phyloP scores from a whole-genome alignment of 306 rosid species.

The Mimosa pudica region DNA sequence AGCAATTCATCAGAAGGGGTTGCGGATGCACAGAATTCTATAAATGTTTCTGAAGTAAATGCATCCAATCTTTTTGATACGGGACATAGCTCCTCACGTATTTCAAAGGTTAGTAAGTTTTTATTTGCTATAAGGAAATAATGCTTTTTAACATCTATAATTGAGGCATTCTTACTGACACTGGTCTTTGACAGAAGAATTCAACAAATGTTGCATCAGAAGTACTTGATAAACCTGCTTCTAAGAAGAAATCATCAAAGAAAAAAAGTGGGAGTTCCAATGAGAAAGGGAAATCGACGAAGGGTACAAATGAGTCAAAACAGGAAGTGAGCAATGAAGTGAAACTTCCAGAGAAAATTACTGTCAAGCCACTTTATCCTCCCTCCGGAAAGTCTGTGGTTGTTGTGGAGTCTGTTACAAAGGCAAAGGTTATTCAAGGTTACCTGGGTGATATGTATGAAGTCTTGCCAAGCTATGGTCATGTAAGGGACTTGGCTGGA shows the following conservation, averaged over 20 bases:
- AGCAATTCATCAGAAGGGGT: slow-evolving; percentile 34
- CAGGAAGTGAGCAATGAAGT: slow-evolving; percentile 37
- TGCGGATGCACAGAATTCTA: slow-evolving; percentile 37
- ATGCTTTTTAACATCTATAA: slow-evolving; percentile 21
- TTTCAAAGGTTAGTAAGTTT: slow-evolving; percentile 53
- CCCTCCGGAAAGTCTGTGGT: slow-evolving; percentile 66
- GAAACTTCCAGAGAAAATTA: slow-evolving; percentile 45
- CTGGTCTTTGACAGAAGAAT: slow-evolving; percentile 54
- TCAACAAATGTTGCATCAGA: slow-evolving; percentile 28
- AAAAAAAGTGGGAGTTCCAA: slow-evolving; percentile 52
- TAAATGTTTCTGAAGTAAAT: slow-evolving; percentile 46
- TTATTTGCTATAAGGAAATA: slow-evolving; percentile 5
- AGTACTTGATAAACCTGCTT: slow-evolving; percentile 40
- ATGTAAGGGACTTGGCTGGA: slow-evolving; percentile 96
- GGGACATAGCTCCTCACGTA: slow-evolving; percentile 28
- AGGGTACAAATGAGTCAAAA: slow-evolving; percentile 34
- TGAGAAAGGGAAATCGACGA: slow-evolving; percentile 35
- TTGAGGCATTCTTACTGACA: slow-evolving; percentile 48
- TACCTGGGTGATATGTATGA: slow-evolving; percentile 91
- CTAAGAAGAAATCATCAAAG: slow-evolving; percentile 44
- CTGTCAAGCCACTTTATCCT: slow-evolving; percentile 63
- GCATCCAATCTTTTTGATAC: slow-evolving; percentile 29
- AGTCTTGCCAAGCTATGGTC: slow-evolving; percentile 98
- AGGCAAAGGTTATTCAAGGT: slow-evolving; percentile 89
- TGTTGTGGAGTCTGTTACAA: slow-evolving; percentile 91